Percentiles rank a stretch among this genome's conserved stretches.
Conservation (phyloP, 2,329 filamentous ascomycete species). For the Aspergillus thermomutatus region DNA sequence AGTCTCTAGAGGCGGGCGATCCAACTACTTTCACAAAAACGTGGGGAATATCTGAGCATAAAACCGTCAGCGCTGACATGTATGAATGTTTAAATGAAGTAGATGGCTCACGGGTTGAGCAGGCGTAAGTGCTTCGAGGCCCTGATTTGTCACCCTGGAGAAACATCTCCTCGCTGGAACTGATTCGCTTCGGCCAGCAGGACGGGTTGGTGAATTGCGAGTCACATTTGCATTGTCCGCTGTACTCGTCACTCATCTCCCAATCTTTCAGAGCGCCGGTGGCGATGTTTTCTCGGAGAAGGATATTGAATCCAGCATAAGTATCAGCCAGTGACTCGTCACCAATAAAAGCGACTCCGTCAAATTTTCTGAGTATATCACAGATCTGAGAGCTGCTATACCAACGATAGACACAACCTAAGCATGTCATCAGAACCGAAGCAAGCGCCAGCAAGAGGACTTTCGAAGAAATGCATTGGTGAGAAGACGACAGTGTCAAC, state of each 20-base stretch:
- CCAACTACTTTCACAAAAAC: slow-evolving; percentile 32
- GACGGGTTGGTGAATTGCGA: slow-evolving; percentile 37
- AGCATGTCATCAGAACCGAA: slow-evolving; percentile 7
- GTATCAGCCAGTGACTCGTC: slow-evolving; percentile 39
- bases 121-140: slow-evolving; percentile 15
- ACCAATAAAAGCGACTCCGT: slow-evolving; percentile 41
- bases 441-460: background rate
- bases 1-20: slow-evolving; percentile 27
- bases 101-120: slow-evolving; percentile 18
- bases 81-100: background rate
- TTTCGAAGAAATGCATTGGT: background rate
- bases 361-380: slow-evolving; percentile 44
- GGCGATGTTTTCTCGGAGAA: slow-evolving; percentile 41
- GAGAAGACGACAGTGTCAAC: background rate
- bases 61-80: slow-evolving; percentile 5
- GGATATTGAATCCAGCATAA: slow-evolving; percentile 46
- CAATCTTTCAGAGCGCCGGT: slow-evolving; percentile 39
- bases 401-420: slow-evolving; percentile 45
- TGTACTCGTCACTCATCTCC: slow-evolving; percentile 33
- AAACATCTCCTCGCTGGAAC: slow-evolving; percentile 25
- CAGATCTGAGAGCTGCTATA: slow-evolving; percentile 42
- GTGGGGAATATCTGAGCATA: slow-evolving; percentile 33
- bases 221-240: slow-evolving; percentile 37
- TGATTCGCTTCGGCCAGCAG: slow-evolving; percentile 27
- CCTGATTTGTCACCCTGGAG: slow-evolving; percentile 5